These are phyloP conservation scores for Globisporangium splendens DNA, from an alignment of 352 stramenopile species.

Conservation along the genomic window DNA sequence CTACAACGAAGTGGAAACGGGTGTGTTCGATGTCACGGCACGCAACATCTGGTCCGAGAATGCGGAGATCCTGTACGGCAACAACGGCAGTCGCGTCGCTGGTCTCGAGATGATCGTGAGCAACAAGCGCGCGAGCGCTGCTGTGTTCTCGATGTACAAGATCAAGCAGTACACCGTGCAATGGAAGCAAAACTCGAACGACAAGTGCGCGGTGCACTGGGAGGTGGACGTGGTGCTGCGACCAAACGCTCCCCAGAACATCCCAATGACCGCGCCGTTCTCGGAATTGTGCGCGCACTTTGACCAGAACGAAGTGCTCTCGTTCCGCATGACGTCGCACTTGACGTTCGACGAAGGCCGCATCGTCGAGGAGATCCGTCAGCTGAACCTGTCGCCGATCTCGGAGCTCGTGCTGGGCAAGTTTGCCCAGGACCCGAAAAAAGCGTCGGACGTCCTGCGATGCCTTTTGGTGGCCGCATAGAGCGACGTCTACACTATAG, in stretches of 20 bases:
- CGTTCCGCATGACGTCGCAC: conserved; percentile 75
- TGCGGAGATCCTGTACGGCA: conserved; percentile 70
- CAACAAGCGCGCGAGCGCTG: conserved; percentile 53
- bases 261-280: conserved; percentile 65
- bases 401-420: conserved; percentile 43
- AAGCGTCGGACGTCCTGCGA: conserved; percentile 49
- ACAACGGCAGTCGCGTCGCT: conserved; percentile 31
- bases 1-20: conserved; percentile 58
- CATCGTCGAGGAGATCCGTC: conserved; percentile 77
- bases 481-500: conserved; percentile 10
- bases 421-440: conserved; percentile 53
- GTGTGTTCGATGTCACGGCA: conserved; percentile 52
- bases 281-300: conserved; percentile 51
- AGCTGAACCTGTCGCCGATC: conserved; percentile 66
- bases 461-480: conserved; percentile 38
- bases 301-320: conserved; percentile 44
- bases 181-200: conserved; percentile 61
- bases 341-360: conserved; percentile 77
- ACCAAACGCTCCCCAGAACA: conserved; percentile 41
- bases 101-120: conserved; percentile 59
- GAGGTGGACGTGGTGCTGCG: conserved; percentile 61
- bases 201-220: conserved; percentile 78
- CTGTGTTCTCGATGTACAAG: conserved; percentile 75
- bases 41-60: conserved; percentile 55
- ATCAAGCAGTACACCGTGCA: conserved; percentile 81